Base-by-base conservation (phyloP, 306 rosid species). In the Abrus pulchellus region DNA sequence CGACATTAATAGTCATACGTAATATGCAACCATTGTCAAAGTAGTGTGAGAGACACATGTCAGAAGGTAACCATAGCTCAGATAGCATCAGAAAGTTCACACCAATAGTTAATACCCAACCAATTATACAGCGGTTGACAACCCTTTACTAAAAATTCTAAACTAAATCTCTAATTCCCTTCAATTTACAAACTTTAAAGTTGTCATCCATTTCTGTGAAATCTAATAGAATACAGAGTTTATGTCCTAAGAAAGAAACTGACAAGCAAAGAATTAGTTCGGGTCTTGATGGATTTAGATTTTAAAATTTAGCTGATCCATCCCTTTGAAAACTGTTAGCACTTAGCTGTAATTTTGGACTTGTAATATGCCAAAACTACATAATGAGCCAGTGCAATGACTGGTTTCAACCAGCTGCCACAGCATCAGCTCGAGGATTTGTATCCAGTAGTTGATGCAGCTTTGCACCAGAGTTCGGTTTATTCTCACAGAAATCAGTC, bases 331-430 rank as follows among this genome's bases (percentile, higher is more conserved):
- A 78, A 82, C 86, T 74, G 96, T 90, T 86, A 93, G 97, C 86
- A 80, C 88, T 80, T 85, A 90, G 93, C 81, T 65, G 93, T 86
- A 92, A 84, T 92, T 92, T 89, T 92, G 99, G 94, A 79, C 97
- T 88, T 79, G 81, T 86, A 92, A 95, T 92, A 92, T 89, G 97
- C 98, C 99, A 95, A 93, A 95, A 95, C 89, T 91, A 93, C 97
- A 79, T 62, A 53, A 87, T 83, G 79, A 81, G 84, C 66, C 88
- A 62, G 84, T 78, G 62, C 28, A 43, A 41, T 52, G 38, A 74
- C 88, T 43, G 73, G 86, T 74, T 71, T 80, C 87, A 95, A 86
- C 97, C 87, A 63, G 99, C 99, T 13, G 92, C 99, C 10, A 95
- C 95, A 0, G 92, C 94, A 77, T 95, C 94, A 1, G 97, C 88